Base-by-base conservation (phyloP, 2,329 filamentous ascomycete species). In the Colletotrichum abscissum region DNA sequence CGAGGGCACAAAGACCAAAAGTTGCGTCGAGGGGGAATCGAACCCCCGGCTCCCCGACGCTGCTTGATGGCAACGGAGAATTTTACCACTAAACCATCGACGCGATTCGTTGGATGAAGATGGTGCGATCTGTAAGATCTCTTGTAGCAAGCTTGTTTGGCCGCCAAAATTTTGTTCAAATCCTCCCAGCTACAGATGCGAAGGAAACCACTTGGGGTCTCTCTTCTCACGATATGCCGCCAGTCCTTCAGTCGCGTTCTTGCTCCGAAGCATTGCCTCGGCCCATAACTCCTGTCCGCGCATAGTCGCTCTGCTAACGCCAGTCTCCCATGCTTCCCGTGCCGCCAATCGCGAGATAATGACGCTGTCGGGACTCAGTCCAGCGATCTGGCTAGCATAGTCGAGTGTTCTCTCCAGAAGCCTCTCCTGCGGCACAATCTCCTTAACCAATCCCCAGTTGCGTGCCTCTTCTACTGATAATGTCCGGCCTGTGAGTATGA, bases 281-380 rank as follows among this genome's bases (percentile, higher is more conserved):
- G 76, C 78, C 77, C 77, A 80, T 5, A 80, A 62, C 63, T 80
- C 80, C 57, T 81, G 79, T 5, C 79, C 79, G 38, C 80, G 76
- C 79, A 82, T 78, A 46, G 81, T 83, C 3, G 79, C 79, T 64
- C 80, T 71, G 49, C 79, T 81, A 16, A 81, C 76, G 1, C 79
- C 80, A 5, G 78, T 80, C 73, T 83, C 81, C 81, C 81, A 82
- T 1, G 77, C 82, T 71, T 82, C 79, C 24, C 80, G 74, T 1
- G 81, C 79, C 0, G 77, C 81, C 26, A 79, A 67, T 16, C 82
- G 67, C 22, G 79, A 80, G 33, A 82, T 79, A 64, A 82, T 78
- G 24, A 81, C 78, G 66, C 80, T 80, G 75, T 83, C 81, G 0
- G 81, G 81, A 67, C 80, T 81, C 55, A 80, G 64, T 2, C 74